Evolutionary conservation across 768 basidiomycete genomes (phyloP).

Genomic region (Lactarius hatsudake): DNA sequence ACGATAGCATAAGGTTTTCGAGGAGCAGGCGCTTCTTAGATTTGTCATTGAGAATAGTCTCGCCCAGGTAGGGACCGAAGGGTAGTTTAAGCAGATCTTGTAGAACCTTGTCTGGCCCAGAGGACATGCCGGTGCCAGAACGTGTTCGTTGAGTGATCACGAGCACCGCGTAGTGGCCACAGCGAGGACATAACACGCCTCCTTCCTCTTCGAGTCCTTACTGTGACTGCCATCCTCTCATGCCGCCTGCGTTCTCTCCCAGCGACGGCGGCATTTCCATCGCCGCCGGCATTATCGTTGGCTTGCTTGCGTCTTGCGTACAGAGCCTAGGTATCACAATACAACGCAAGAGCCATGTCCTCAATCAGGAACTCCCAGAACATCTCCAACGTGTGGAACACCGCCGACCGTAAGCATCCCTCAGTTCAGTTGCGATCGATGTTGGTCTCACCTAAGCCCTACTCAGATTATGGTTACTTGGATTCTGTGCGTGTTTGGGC

Average conservation of each 20-base stretch:
- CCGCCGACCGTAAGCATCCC: conserved; percentile 65
- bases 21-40: conserved; percentile 21
- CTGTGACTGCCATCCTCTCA: conserved; percentile 11
- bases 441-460: not conserved
- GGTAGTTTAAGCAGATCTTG: conserved; percentile 27
- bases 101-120: not conserved
- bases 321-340: conserved; percentile 90
- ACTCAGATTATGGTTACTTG: conserved; percentile 79
- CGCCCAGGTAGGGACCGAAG: conserved; percentile 37
- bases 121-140: not conserved
- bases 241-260: conserved; percentile 29
- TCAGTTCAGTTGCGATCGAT: conserved; percentile 14
- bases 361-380: conserved; percentile 71
- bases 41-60: conserved; percentile 30
- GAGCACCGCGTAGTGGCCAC: not conserved
- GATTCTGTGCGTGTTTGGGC: conserved; percentile 51
- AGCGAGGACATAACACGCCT: not conserved
- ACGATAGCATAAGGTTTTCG: conserved; percentile 15
- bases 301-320: conserved; percentile 81
- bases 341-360: conserved; percentile 89
- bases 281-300: conserved; percentile 48
- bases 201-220: not conserved
- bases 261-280: conserved; percentile 38
- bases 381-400: conserved; percentile 65
- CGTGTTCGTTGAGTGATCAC: not conserved